Conservation (phyloP, 2,329 filamentous ascomycete genomes). For the Malbranchea zuffiana region DNA sequence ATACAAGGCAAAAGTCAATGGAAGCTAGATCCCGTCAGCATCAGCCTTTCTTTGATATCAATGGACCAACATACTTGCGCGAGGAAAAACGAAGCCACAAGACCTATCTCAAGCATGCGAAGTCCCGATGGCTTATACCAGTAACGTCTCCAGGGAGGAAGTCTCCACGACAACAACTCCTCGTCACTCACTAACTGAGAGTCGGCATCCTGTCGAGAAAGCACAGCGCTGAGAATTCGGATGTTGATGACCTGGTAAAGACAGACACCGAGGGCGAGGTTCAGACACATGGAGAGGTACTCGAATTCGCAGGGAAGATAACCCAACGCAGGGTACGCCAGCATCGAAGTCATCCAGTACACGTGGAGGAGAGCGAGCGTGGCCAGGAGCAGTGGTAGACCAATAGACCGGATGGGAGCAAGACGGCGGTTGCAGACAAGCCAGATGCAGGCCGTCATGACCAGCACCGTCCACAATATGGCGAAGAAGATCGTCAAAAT, state of each 20-base stretch:
- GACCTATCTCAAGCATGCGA: background rate
- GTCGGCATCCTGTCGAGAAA: too few species aligned
- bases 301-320: conserved; percentile 40
- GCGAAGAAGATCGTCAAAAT: conserved; percentile 17
- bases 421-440: conserved; percentile 18
- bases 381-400: conserved; percentile 17
- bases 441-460: conserved; percentile 17
- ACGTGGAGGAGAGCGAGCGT: conserved; percentile 21
- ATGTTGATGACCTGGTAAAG: conserved; percentile 52
- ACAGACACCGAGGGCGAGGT: conserved; percentile 50
- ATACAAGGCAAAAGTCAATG: conserved; percentile 46
- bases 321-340: conserved; percentile 20
- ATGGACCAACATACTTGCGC: conserved; percentile 20
- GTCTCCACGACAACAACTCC: background rate
- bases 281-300: conserved; percentile 54
- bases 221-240: too few species aligned
- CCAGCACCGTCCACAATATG: conserved; percentile 19
- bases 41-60: too few species aligned
- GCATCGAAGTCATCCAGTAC: conserved; percentile 19
- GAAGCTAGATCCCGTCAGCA: conserved; percentile 34
- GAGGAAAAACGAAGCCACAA: background rate
- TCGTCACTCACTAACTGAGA: too few species aligned
- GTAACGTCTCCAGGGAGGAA: background rate
- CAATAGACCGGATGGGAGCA: conserved; percentile 17
- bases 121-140: background rate